Base-by-base conservation (phyloP, 805 yeast species). In the Candida corydali region DNA sequence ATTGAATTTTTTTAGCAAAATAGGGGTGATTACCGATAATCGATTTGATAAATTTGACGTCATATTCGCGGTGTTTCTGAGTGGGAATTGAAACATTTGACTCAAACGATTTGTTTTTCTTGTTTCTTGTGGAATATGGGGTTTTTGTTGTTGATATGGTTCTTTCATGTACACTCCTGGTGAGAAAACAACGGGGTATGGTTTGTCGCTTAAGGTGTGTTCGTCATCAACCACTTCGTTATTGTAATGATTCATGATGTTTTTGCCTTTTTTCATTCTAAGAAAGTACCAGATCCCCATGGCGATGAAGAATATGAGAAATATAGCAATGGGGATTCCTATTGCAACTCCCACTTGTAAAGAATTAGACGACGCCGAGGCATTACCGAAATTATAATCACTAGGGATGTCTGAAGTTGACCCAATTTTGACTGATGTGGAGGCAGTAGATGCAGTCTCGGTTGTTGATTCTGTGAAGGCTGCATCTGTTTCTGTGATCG, bases 1-100 rank as follows among this genome's bases (percentile, higher is more conserved):
- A 30, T 65, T 53, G 50, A 65, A 65, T 33, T 58, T 45, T 31
- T 57, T 58, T 38, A 63, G 49, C 28, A 58, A 47, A 25, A 60
- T 34, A 0, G 71, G 69, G 5, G 67, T 57, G 36, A 51, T 41
- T 5, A 45, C 32, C 7, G 44, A 33, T 9, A 40, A 12, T 18
- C 43, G 23, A 15, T 41, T 33, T 3, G 15, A 17, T 18, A 26
- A 28, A 12, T 8, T 30, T 14, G 31, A 26, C n/a, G 16, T 17
- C 11, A 5, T 12, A 19, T 29, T 29, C 5, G 5, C 12, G 15
- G 29, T 26, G 5, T 17, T 14, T n/a, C 32, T 17, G 16, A 15
- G 8, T 30, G 26, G 34, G 11, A 22, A 30, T 14, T 33, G 29
- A 17, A 32, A 32, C 28, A 32, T 32, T 17, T 23, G 34, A 16